Base-by-base conservation (phyloP, 1,284 basidiomycete genomes). In the Cryptococcus sp. region DNA sequence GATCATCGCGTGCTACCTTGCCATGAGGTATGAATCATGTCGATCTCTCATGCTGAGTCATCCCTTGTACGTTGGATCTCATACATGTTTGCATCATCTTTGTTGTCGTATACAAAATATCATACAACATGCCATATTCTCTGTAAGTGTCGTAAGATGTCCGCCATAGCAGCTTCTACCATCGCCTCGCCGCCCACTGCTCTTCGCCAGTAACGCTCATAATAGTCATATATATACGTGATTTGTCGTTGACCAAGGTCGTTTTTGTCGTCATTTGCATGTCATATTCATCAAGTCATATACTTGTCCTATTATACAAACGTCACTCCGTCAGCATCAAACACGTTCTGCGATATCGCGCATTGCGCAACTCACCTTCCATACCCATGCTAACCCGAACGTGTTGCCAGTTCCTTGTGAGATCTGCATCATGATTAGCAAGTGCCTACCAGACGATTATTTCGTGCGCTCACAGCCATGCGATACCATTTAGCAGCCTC, bases 401-500 rank as follows among this genome's bases (percentile, higher is more conserved):
- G 68, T 73, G 41, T 66, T 73, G 23, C 66, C 65, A 5, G 74
- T 72, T 13, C 70, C 72, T 38, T 70, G 68, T 16, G 59, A 51
- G 25, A 70, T 65, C 50, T 63, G 44, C n/a, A 44, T 29, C 20
- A 47, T 52, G 50, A n/a, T 25, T 46, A 45, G 20, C 49, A 19
- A 6, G 1, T 5, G 11, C 2, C 41, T n/a, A n/a, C 13, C 22
- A 16, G n/a, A 44, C 41, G 41, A n/a, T 4, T 34, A 34, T 10
- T 10, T 34, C 2, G 29, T 34, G 7, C 41, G n/a, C 65, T 63
- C 52, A 74, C 65, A 10, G 77, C 77, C 50, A 72, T 73, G 5
- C 77, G 63, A 57, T 79, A 79, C 77, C 77, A 79, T 59, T 69
- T 72, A 3, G 76, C 76, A 17, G 77, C 75, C 61, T 78, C 76